A percentile compares a stretch with the other conserved stretches of the same genome.
phyloP scores from a whole-genome alignment of 305 asterid species.

The Caryopteris hybrid region DNA sequence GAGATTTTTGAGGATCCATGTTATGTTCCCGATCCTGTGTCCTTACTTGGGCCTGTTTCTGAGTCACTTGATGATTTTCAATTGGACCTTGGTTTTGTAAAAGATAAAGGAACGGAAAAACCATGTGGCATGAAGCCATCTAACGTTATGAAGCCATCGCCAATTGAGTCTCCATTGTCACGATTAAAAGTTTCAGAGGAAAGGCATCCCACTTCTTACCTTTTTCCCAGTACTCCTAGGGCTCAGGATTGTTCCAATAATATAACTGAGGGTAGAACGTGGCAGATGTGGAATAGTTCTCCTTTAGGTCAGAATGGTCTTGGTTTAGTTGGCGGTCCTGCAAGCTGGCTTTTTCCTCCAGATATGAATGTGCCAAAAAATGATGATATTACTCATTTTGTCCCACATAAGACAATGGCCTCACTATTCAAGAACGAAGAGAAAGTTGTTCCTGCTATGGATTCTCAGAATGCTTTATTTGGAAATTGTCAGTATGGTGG shows the following conservation, averaged over 20 bases:
- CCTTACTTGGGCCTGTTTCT: conserved; percentile 95
- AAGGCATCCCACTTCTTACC: neutral
- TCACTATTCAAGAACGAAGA: conserved; percentile 86
- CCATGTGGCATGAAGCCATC: conserved; percentile 51
- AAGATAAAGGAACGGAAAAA: conserved; percentile 47
- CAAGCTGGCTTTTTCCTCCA: conserved; percentile 66
- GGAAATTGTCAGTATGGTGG: conserved; percentile 68
- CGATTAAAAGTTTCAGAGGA: conserved; percentile 61
- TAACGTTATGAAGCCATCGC: conserved; percentile 69
- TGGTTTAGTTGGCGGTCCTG: conserved; percentile 63
- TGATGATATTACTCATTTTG: conserved; percentile 48
- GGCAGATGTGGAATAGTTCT: conserved; percentile 97
- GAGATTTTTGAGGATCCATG: conserved; percentile 94
- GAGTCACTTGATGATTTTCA: conserved; percentile 91
- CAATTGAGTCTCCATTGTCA: conserved; percentile 85
- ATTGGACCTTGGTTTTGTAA: conserved; percentile 67
- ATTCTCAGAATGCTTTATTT: conserved; percentile 45
- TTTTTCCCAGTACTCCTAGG: neutral
- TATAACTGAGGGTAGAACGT: conserved; percentile 53
- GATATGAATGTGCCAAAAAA: conserved; percentile 52
- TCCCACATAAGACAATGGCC: conserved; percentile 87
- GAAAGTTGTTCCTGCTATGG: conserved; percentile 40
- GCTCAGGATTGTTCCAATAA: conserved; percentile 34
- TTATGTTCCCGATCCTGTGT: conserved; percentile 86
- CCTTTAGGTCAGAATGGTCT: conserved; percentile 81